Conservation (phyloP, 352 stramenopile species). For the Phytopythium vexans region DNA sequence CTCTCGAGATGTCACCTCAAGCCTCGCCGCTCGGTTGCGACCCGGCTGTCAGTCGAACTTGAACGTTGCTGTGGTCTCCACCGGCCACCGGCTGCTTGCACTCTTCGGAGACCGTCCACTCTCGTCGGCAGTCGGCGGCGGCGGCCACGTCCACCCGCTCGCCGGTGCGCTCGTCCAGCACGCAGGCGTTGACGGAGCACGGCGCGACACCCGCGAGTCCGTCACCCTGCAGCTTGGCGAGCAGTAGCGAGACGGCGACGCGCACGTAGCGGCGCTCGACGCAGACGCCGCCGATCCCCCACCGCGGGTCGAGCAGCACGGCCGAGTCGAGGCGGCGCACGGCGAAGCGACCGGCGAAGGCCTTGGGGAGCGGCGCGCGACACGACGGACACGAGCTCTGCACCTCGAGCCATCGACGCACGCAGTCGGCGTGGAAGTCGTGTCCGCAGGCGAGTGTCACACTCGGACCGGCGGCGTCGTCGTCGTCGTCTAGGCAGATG, state of each 20-base stretch:
- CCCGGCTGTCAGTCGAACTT: too few species aligned
- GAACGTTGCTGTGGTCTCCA: too few species aligned
- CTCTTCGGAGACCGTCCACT: too few species aligned
- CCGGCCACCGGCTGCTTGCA: too few species aligned
- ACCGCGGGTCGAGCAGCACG: slow-evolving; percentile 24
- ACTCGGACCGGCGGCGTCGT: slow-evolving; percentile 16
- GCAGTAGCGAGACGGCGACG: slow-evolving; percentile 38
- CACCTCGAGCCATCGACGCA: slow-evolving; percentile 85
- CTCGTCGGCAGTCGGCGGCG: too few species aligned
- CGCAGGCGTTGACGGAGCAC: slow-evolving; percentile 37
- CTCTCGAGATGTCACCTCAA: too few species aligned
- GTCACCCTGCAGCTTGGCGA: slow-evolving; percentile 29
- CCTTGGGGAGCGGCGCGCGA: slow-evolving; percentile 80
- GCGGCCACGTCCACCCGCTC: too few species aligned
- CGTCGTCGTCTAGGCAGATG: slow-evolving; percentile 84
- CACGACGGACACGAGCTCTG: slow-evolving; percentile 91
- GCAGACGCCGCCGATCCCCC: slow-evolving; percentile 15
- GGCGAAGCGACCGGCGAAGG: slow-evolving; percentile 48
- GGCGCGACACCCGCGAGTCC: slow-evolving; percentile 20
- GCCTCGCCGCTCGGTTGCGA: too few species aligned
- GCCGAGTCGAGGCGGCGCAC: slow-evolving; percentile 45
- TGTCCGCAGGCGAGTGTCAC: slow-evolving; percentile 86
- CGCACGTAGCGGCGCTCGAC: slow-evolving; percentile 39
- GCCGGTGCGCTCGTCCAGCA: slow-evolving; percentile 20
- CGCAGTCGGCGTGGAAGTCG: slow-evolving; percentile 88